phyloP scores from a whole-genome alignment of 139 green algal species.

The Coelastrella sp. region DNA sequence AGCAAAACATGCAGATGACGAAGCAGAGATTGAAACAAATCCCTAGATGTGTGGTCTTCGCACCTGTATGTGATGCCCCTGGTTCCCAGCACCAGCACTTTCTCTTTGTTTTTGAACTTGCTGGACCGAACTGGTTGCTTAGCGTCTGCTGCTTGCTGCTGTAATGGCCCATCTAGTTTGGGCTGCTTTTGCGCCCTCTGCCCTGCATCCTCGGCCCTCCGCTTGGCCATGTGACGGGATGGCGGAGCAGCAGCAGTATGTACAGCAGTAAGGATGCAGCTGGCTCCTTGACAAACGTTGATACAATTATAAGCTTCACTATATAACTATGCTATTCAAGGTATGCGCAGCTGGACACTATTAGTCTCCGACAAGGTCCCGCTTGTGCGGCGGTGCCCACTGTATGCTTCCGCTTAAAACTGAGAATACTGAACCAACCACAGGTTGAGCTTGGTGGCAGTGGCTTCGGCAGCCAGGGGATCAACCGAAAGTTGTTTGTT shows the following conservation, averaged over 20 bases:
- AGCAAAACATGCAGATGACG: not conserved
- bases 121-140: not conserved
- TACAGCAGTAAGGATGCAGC: not conserved
- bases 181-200: not conserved
- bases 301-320: too few relatives aligned
- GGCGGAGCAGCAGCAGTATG: not conserved
- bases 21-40: not conserved
- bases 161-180: not conserved
- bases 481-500: not conserved
- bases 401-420: too few relatives aligned
- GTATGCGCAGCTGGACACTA: too few relatives aligned
- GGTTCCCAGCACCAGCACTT: constrained; percentile 88
- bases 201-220: constrained; percentile 7
- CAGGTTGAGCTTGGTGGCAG: too few relatives aligned
- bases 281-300: too few relatives aligned
- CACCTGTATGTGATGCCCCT: constrained; percentile 86
- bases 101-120: constrained; percentile 90
- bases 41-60: not conserved
- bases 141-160: constrained; percentile 32
- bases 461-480: not conserved
- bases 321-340: too few relatives aligned
- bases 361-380: not conserved
- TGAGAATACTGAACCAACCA: too few relatives aligned
- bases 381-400: not conserved
- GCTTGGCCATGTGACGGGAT: constrained; percentile 19